Evolutionary conservation across 192 early-diverging fungal species (phyloP), one percentile per base, ranked within the genome.

Genomic region (Mortierella alpina): DNA sequence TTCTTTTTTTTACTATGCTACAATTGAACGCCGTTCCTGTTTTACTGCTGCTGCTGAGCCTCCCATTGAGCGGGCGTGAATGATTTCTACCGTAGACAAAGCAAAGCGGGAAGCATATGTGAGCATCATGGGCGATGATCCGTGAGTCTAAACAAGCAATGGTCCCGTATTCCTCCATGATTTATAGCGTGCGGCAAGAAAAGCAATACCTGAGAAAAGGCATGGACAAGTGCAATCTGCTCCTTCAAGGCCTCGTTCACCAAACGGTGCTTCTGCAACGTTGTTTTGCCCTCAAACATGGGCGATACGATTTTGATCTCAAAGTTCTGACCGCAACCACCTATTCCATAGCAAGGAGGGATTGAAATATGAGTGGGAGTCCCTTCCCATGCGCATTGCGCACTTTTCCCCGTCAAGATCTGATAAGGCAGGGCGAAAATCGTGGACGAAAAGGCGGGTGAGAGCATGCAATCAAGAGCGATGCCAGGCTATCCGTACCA

Each of bases 321-420:
- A 79, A 92, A 94, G 83, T 85, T 89, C 70, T 93, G 91, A 52
- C 95, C 95, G 84, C 95, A 96, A 18, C 95, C 95, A 64, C 92
- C 91, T 68, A 87, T 85, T n/a, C 82, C 31, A 31, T 31, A 31
- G 31, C 31, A 31, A 31, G 84, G 20, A n/a, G n/a, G 15, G 0
- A 48, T 42, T 13, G n/a, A 49, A 13, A 40, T 10, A 44, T 60
- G 6, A 9, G 44, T 4, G 47, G 23, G 23, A 31, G 31, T 31
- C 31, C 31, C 31, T 31, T 31, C 31, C 31, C 31, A 31, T 31
- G 31, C 31, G 31, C 31, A 31, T 31, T 31, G 31, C 31, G 31
- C 31, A 31, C 31, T 31, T 31, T 31, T 31, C 31, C 31, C 31
- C 3, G 31, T 31, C 31, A 31, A 31, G 31, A 31, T 31, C 15